phyloP scores from a whole-genome alignment of 2,329 filamentous ascomycete genomes.

The Aspergillus sp. region DNA sequence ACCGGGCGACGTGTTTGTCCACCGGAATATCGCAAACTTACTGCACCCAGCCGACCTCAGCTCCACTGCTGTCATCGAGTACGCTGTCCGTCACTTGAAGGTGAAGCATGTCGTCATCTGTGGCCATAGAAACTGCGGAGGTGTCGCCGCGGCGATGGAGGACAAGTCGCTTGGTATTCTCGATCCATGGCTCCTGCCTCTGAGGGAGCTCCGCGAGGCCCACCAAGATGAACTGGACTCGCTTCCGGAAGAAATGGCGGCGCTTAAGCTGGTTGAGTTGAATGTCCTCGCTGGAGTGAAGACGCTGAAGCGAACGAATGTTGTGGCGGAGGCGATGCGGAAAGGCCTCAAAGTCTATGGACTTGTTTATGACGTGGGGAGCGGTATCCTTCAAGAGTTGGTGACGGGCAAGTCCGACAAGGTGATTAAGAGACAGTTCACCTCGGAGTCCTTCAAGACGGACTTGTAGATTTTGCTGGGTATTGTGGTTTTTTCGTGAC shows the following conservation, averaged over 20 bases:
- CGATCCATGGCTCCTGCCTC: slow-evolving; percentile 65
- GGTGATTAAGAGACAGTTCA: slow-evolving; percentile 42
- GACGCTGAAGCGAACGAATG: slow-evolving; percentile 69
- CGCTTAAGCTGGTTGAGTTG: slow-evolving; percentile 70
- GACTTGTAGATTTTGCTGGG: slow-evolving; percentile 21
- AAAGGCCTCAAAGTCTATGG: slow-evolving; percentile 76
- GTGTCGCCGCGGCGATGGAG: slow-evolving; percentile 59
- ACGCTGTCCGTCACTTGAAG: slow-evolving; percentile 72
- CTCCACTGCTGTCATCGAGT: slow-evolving; percentile 76
- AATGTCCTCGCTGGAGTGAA: slow-evolving; percentile 74
- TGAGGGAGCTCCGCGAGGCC: slow-evolving; percentile 59
- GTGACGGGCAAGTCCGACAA: slow-evolving; percentile 50
- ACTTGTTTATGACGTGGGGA: slow-evolving; percentile 71
- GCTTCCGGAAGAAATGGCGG: slow-evolving; percentile 54
- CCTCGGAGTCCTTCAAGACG: slow-evolving; percentile 43
- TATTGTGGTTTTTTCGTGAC: not conserved
- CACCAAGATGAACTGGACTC: slow-evolving; percentile 56
- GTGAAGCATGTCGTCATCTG: slow-evolving; percentile 67
- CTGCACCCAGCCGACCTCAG: slow-evolving; percentile 75
- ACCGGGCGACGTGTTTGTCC: slow-evolving; percentile 84
- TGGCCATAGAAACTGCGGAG: slow-evolving; percentile 65
- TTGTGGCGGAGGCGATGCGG: slow-evolving; percentile 73
- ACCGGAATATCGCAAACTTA: slow-evolving; percentile 90
- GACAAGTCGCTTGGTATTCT: slow-evolving; percentile 63
- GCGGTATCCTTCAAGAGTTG: slow-evolving; percentile 59